Percentiles rank a stretch among this genome's conserved stretches.
Conservation (phyloP, 2,329 filamentous ascomycete species). For the Zymoseptoria tritici region DNA sequence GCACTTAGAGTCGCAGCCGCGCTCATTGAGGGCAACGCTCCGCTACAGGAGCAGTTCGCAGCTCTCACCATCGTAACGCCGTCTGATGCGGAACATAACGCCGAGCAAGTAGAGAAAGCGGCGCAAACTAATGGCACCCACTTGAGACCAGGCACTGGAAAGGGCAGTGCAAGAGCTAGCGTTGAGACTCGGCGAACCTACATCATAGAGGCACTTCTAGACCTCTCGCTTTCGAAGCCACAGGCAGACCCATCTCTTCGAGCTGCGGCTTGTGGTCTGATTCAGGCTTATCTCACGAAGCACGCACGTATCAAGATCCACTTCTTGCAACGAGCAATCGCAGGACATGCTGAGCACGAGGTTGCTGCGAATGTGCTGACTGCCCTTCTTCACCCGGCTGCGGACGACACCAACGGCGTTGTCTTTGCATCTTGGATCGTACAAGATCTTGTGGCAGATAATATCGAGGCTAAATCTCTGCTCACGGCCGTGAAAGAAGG, state of each 20-base stretch:
- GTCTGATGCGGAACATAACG: slow-evolving; percentile 11
- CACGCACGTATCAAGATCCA: slow-evolving; percentile 76
- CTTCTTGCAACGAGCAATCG: slow-evolving; percentile 81
- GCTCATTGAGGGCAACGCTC: slow-evolving; percentile 72
- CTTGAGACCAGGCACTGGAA: slow-evolving; percentile 16
- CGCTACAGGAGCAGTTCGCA: slow-evolving; percentile 81
- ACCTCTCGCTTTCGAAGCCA: slow-evolving; percentile 64
- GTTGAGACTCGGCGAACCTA: slow-evolving; percentile 50
- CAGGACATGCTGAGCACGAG: slow-evolving; percentile 76
- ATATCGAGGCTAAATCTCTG: slow-evolving; percentile 67
- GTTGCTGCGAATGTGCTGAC: slow-evolving; percentile 76
- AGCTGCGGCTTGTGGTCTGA: slow-evolving; percentile 77
- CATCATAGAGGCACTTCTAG: slow-evolving; percentile 87
- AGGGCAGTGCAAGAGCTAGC: slow-evolving; percentile 21
- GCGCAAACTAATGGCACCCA: slow-evolving; percentile 22
- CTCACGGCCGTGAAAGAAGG: slow-evolving; percentile 82
- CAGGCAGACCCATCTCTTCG: slow-evolving; percentile 69
- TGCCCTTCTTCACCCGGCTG: slow-evolving; percentile 62
- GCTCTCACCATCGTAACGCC: slow-evolving; percentile 61
- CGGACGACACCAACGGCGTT: slow-evolving; percentile 72
- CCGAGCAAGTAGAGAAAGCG: slow-evolving; percentile 13
- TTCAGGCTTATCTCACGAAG: slow-evolving; percentile 84
- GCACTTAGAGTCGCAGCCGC: slow-evolving; percentile 81
- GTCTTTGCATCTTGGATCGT: slow-evolving; percentile 87
- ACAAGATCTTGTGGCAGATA: slow-evolving; percentile 77